phyloP scores from a whole-genome alignment of 108 stramenopile species.

The Seminavis robusta region DNA sequence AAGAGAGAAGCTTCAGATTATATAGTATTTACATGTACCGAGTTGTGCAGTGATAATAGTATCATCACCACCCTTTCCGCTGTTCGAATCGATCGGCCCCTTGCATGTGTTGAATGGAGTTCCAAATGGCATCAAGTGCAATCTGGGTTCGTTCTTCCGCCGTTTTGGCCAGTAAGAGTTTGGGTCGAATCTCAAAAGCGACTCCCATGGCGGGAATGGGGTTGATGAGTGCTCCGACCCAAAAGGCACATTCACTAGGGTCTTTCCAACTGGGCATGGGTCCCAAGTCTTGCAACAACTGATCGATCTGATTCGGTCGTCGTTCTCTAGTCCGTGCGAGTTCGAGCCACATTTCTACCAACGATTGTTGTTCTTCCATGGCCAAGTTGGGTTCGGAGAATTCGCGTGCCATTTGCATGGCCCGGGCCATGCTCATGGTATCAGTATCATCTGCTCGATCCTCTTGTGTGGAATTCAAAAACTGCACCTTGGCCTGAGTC shows the following conservation, averaged over 20 bases:
- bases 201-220: conserved; percentile 77
- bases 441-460: conserved; percentile 26
- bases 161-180: conserved; percentile 44
- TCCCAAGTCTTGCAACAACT: conserved; percentile 45
- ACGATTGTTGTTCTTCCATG: conserved; percentile 29
- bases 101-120: conserved; percentile 65
- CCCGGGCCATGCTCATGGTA: conserved; percentile 44
- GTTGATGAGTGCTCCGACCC: conserved; percentile 76
- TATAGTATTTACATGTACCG: too few species aligned
- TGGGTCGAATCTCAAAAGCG: conserved; percentile 66
- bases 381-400: conserved; percentile 56
- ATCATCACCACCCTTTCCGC: too few species aligned
- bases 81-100: too few species aligned
- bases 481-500: conserved; percentile 57
- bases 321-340: conserved; percentile 59
- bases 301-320: conserved; percentile 50
- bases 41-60: too few species aligned
- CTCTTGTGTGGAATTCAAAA: conserved; percentile 56
- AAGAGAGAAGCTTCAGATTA: too few species aligned
- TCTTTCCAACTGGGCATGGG: conserved; percentile 52
- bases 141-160: conserved; percentile 59
- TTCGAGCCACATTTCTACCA: conserved; percentile 68
- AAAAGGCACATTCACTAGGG: conserved; percentile 75
- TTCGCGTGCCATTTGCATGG: conserved; percentile 42
- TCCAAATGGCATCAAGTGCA: conserved; percentile 56